These are phyloP conservation scores for Saxophila tyrrhenica DNA, from an alignment of 495 filamentous ascomycete species.

Conservation along the genomic window DNA sequence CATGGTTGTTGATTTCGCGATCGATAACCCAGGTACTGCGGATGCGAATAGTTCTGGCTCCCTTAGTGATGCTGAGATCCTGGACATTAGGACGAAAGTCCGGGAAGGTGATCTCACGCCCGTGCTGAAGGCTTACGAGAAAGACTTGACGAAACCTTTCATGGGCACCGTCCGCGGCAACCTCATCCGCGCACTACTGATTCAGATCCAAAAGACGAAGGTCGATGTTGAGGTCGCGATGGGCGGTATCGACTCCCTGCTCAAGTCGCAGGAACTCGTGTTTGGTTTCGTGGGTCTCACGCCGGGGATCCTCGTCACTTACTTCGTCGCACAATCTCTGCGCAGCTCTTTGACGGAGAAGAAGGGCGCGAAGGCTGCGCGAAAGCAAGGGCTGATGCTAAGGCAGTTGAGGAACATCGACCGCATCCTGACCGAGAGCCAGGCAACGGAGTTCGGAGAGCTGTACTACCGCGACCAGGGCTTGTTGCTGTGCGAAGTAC, in stretches of 20 bases:
- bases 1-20: constrained; percentile 93
- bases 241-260: constrained; percentile 78
- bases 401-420: constrained; percentile 72
- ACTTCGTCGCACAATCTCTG: constrained; percentile 64
- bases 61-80: constrained; percentile 49
- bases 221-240: constrained; percentile 95
- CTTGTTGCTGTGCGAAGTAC: constrained; percentile 76
- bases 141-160: constrained; percentile 69
- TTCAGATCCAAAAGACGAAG: constrained; percentile 97
- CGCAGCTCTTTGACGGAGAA: constrained; percentile 53
- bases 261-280: constrained; percentile 93
- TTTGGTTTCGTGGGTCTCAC: constrained; percentile 92
- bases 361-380: constrained; percentile 45
- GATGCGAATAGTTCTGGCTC: constrained; percentile 26
- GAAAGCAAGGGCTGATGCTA: constrained; percentile 51
- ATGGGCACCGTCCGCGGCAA: constrained; percentile 70
- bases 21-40: constrained; percentile 54
- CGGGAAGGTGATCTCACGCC: constrained; percentile 87
- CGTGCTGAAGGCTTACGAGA: constrained; percentile 80
- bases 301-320: constrained; percentile 73
- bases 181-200: constrained; percentile 78
- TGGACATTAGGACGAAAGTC: constrained; percentile 62
- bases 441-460: constrained; percentile 49
- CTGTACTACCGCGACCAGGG: constrained; percentile 85
- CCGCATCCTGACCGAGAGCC: constrained; percentile 59